A percentile compares a stretch with the other conserved stretches of the same genome.
Evolutionary conservation across 768 basidiomycete genomes (phyloP).

Genomic region (Pisolithus microcarpus): DNA sequence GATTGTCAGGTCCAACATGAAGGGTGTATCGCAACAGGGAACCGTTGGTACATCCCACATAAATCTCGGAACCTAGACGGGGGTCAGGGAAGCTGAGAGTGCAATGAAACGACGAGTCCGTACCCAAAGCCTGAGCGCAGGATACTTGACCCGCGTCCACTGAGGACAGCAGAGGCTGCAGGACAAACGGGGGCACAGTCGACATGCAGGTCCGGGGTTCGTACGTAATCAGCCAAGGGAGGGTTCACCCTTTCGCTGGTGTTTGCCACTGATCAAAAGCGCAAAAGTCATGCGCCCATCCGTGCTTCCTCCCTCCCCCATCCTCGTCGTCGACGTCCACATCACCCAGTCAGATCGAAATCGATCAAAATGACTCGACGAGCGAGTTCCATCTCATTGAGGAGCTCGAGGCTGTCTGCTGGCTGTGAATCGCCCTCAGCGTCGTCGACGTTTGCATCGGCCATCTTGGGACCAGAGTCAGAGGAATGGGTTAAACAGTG

Average conservation of each 20-base stretch:
- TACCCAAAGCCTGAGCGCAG: slow-evolving; percentile 56
- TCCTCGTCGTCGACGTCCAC: slow-evolving; percentile 3
- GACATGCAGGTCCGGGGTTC: slow-evolving; percentile 9
- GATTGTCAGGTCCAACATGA: slow-evolving; percentile 43
- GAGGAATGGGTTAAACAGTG: slow-evolving; percentile 55
- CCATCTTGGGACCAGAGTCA: slow-evolving; percentile 24
- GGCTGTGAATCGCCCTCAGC: slow-evolving; percentile 14
- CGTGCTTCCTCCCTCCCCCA: slow-evolving; percentile 1
- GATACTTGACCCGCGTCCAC: slow-evolving; percentile 22
- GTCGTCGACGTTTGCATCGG: slow-evolving; percentile 8
- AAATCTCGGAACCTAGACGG: slow-evolving; percentile 68
- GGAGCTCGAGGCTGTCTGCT: slow-evolving; percentile 8
- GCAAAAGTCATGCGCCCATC: slow-evolving; percentile 13
- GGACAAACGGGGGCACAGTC: slow-evolving; percentile 56
- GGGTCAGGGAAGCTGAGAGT: slow-evolving; percentile 1
- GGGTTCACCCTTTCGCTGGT: too few species aligned
- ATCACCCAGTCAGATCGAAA: not conserved
- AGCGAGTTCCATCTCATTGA: slow-evolving; percentile 15
- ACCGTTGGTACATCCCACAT: slow-evolving; percentile 81
- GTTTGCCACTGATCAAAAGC: not conserved
- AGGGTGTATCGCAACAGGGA: slow-evolving; percentile 75
- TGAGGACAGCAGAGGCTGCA: slow-evolving; percentile 40
- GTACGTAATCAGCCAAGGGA: too few species aligned
- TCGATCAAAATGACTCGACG: slow-evolving; percentile 7
- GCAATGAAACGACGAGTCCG: slow-evolving; percentile 5